These are phyloP conservation scores for Cicer arietinum DNA, from an alignment of 306 rosid species.

Conservation along the genomic window DNA sequence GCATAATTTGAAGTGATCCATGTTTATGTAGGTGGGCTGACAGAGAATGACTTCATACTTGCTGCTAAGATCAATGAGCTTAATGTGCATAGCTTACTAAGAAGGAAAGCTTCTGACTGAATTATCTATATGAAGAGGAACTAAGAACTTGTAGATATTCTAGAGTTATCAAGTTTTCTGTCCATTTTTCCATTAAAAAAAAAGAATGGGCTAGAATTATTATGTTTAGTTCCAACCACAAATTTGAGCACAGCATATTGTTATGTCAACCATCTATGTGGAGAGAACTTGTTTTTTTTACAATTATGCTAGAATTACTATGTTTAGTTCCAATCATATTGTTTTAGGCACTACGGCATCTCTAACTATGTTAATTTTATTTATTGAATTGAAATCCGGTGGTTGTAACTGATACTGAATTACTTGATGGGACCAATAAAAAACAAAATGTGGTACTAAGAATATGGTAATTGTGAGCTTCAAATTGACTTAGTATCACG, in stretches of 20 bases:
- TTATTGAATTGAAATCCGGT: neutral
- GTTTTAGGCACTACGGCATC: neutral
- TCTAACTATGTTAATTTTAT: neutral
- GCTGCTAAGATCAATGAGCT: slow-evolving; percentile 79
- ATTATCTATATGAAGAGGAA: slow-evolving; percentile 7
- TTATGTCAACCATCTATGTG: too few relatives aligned
- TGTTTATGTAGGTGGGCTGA: slow-evolving; percentile 77
- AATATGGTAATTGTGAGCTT: slow-evolving; percentile 1
- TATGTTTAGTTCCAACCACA: too few relatives aligned
- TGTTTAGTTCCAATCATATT: neutral
- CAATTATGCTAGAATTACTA: neutral
- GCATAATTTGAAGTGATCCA: slow-evolving; percentile 22
- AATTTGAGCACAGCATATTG: too few relatives aligned
- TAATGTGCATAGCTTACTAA: slow-evolving; percentile 57
- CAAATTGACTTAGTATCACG: neutral
- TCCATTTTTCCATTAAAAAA: neutral
- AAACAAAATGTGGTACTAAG: neutral
- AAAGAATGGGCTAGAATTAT: neutral
- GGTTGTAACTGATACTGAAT: neutral
- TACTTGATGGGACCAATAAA: neutral
- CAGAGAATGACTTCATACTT: slow-evolving; percentile 91
- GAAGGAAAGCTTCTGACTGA: slow-evolving; percentile 56
- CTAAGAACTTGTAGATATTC: slow-evolving; percentile 14
- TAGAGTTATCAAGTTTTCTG: neutral
- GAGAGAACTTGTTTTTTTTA: too few relatives aligned